Evolutionary conservation across 495 filamentous ascomycete genomes (phyloP).

Genomic region (Penicillium bovifimosum): DNA sequence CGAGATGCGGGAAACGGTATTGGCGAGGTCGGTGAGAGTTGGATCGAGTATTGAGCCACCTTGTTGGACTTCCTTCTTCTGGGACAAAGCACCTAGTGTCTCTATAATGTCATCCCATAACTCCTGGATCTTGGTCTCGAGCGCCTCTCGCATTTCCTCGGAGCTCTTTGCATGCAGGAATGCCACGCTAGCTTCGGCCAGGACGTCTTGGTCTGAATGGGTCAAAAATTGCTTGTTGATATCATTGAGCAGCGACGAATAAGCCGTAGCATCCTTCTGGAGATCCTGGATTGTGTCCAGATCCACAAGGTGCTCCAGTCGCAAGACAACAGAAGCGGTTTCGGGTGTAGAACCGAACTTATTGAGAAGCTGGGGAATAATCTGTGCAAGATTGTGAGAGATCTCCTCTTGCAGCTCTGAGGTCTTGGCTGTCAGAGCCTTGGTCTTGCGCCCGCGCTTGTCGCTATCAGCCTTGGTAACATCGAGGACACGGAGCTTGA

Average conservation of each 20-base stretch:
- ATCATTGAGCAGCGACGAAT: slow-evolving; percentile 78
- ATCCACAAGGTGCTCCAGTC: slow-evolving; percentile 82
- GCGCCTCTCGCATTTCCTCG: slow-evolving; percentile 79
- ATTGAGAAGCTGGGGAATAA: slow-evolving; percentile 80
- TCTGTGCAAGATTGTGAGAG: slow-evolving; percentile 63
- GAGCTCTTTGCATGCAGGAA: slow-evolving; percentile 80
- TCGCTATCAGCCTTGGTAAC: slow-evolving; percentile 51
- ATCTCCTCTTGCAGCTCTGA: slow-evolving; percentile 65
- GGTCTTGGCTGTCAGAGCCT: slow-evolving; percentile 55
- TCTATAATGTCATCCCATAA: slow-evolving; percentile 82
- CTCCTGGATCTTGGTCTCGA: slow-evolving; percentile 69
- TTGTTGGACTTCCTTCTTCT: slow-evolving; percentile 57
- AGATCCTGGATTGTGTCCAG: slow-evolving; percentile 85
- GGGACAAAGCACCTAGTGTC: slow-evolving; percentile 60
- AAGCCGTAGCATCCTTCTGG: slow-evolving; percentile 76
- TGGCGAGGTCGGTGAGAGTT: slow-evolving; percentile 63
- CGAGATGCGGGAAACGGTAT: slow-evolving; percentile 76
- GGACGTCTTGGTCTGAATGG: slow-evolving; percentile 76
- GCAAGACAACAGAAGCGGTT: slow-evolving; percentile 76
- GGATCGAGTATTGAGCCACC: slow-evolving; percentile 56
- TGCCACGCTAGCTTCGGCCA: slow-evolving; percentile 77
- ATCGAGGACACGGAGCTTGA: slow-evolving; percentile 60
- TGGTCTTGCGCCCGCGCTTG: slow-evolving; percentile 58
- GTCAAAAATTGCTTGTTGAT: slow-evolving; percentile 90
- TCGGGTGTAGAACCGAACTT: slow-evolving; percentile 88